Percentiles rank a stretch among this genome's conserved stretches.
phyloP scores from a whole-genome alignment of 768 basidiomycete species.

The Nidularia pulvinata region DNA sequence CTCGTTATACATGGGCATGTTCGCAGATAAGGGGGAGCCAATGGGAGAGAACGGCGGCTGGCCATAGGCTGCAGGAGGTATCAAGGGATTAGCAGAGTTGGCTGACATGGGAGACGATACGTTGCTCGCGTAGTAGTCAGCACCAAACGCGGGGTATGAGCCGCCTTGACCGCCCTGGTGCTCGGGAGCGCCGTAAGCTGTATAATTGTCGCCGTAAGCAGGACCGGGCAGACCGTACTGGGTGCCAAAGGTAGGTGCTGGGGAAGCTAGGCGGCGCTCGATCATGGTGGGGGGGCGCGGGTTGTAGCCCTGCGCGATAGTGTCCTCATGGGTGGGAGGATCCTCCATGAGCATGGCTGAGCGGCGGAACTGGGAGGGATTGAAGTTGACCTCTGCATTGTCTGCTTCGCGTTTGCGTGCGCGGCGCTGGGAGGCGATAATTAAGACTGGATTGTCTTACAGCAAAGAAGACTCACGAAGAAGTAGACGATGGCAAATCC shows the following conservation, averaged over 20 bases:
- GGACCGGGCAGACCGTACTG: slow-evolving; percentile 25
- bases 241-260: slow-evolving; percentile 28
- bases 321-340: slow-evolving; percentile 39
- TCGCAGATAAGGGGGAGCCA: slow-evolving; percentile 6
- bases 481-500: slow-evolving; percentile 43
- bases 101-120: slow-evolving; percentile 15
- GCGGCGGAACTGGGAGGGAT: slow-evolving; percentile 58
- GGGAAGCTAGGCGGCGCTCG: slow-evolving; percentile 40
- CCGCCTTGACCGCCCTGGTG: slow-evolving; percentile 1
- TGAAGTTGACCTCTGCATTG: slow-evolving; percentile 33
- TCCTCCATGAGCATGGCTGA: slow-evolving; percentile 64
- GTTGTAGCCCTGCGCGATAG: slow-evolving; percentile 38
- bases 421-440: slow-evolving; percentile 32
- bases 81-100: slow-evolving; percentile 34
- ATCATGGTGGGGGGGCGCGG: slow-evolving; percentile 69
- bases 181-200: neutral
- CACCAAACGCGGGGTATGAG: slow-evolving; percentile 25
- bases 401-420: slow-evolving; percentile 39
- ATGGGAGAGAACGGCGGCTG: slow-evolving; percentile 27
- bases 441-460: slow-evolving; percentile 2
- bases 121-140: slow-evolving; percentile 1
- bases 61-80: slow-evolving; percentile 25
- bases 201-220: slow-evolving; percentile 9
- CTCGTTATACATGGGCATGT: slow-evolving; percentile 10
- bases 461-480: slow-evolving; percentile 30